Evolutionary conservation across 441 rosid genomes (phyloP).

Genomic region (Pelargonium myrrhifolium): DNA sequence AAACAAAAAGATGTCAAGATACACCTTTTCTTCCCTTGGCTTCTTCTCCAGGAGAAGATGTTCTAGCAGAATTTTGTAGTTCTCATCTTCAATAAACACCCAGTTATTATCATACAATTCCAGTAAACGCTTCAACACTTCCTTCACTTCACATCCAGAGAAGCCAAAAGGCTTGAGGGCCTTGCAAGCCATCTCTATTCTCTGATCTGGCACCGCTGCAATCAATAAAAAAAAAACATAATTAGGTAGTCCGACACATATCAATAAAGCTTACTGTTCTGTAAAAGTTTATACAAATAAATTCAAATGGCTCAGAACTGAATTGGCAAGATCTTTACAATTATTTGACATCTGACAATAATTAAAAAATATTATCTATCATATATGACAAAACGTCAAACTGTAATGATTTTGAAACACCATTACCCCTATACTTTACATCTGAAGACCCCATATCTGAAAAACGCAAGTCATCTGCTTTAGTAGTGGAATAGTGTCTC

Average conservation of each 20-base stretch:
- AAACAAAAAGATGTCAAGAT: background rate
- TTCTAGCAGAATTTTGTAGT: background rate
- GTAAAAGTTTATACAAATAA: background rate
- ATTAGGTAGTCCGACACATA: background rate
- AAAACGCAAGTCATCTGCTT: too few species aligned
- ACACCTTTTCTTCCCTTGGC: background rate
- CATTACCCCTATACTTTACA: too few species aligned
- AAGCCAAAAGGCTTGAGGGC: background rate
- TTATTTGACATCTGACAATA: background rate
- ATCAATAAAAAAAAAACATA: background rate
- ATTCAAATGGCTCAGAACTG: background rate
- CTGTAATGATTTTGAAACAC: too few species aligned
- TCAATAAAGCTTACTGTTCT: too few species aligned
- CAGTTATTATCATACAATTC: constrained; percentile 3
- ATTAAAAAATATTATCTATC: too few species aligned
- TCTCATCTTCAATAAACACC: background rate
- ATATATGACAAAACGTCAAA: too few species aligned
- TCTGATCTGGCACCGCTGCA: background rate
- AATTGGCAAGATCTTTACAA: background rate
- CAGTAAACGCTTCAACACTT: background rate
- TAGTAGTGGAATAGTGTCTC: too few species aligned
- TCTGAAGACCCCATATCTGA: too few species aligned
- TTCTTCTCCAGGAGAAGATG: background rate
- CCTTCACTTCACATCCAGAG: constrained; percentile 1
- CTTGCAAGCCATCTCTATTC: background rate